Evolutionary conservation across 1,284 basidiomycete genomes (phyloP).

Genomic region (Melampsora americana): DNA sequence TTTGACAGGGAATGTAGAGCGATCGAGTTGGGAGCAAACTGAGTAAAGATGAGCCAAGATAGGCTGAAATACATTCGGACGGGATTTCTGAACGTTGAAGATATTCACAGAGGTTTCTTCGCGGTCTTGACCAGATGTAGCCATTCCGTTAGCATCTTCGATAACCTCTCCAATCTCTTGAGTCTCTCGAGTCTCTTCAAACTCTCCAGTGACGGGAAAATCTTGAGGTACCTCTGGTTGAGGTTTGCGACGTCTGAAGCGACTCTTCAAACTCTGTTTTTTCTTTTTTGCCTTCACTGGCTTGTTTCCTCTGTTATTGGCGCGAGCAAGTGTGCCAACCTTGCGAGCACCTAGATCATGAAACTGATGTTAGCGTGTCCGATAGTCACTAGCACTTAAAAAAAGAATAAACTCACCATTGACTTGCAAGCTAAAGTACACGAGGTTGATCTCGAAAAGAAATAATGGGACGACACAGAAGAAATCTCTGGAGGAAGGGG

Average conservation of each 20-base stretch:
- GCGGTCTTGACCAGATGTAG: too few relatives aligned
- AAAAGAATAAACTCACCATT: constrained; percentile 12
- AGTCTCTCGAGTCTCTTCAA: neutral
- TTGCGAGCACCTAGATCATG: constrained; percentile 23
- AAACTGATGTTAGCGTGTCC: neutral
- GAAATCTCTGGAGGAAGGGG: constrained; percentile 9
- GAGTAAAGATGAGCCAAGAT: constrained; percentile 29
- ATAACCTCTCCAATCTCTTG: neutral
- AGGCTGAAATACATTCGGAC: constrained; percentile 15
- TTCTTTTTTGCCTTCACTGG: constrained; percentile 21
- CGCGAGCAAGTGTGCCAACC: constrained; percentile 16
- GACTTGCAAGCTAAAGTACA: constrained; percentile 32
- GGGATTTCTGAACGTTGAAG: constrained; percentile 12
- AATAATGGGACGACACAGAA: constrained; percentile 32
- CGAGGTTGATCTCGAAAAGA: constrained; percentile 39
- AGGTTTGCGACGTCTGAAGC: constrained; percentile 3
- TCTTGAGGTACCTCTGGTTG: neutral
- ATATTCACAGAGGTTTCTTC: too few relatives aligned
- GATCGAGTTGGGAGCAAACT: constrained; percentile 22
- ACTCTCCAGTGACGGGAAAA: neutral
- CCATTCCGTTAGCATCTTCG: too few relatives aligned
- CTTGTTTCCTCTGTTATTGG: constrained; percentile 17
- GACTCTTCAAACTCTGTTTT: neutral
- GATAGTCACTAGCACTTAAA: neutral
- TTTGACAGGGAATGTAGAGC: constrained; percentile 19